Evolutionary conservation across 23 red algal species (phyloP).

Genomic region (Chondrus crispus): DNA sequence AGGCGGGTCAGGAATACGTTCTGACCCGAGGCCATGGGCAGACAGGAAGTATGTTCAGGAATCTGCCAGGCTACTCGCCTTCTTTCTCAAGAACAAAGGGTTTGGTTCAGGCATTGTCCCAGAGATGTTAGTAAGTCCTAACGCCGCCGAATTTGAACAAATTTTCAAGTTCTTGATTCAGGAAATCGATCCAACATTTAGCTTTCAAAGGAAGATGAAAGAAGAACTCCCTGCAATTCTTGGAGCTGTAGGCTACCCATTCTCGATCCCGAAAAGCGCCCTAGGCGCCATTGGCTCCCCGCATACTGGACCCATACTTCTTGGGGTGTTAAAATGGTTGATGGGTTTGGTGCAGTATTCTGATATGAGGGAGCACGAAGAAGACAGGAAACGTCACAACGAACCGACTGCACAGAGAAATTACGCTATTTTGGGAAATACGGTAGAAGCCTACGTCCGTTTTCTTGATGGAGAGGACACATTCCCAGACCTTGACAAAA

Average conservation of each 20-base stretch:
- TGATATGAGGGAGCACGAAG: background rate
- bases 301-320: constrained; percentile 88
- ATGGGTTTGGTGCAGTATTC: constrained; percentile 71
- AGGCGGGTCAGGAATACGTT: too few relatives aligned
- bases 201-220: constrained; percentile 66
- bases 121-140: too few relatives aligned
- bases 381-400: background rate
- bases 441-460: constrained; percentile 32
- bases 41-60: too few relatives aligned
- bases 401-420: background rate
- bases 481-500: constrained; percentile 51
- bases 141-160: too few relatives aligned
- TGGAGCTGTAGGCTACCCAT: constrained; percentile 73
- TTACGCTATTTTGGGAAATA: constrained; percentile 34
- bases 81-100: too few relatives aligned
- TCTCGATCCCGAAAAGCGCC: constrained; percentile 75
- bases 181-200: constrained; percentile 86
- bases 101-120: too few relatives aligned
- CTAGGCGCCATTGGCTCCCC: constrained; percentile 82
- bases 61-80: too few relatives aligned
- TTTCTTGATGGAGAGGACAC: constrained; percentile 52
- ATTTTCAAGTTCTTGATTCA: too few relatives aligned
- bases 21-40: too few relatives aligned
- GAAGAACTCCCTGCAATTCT: constrained; percentile 78
- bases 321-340: constrained; percentile 80